Conservation (phyloP, 2,329 filamentous ascomycete genomes). For the Hirsutella minnesotensis region DNA sequence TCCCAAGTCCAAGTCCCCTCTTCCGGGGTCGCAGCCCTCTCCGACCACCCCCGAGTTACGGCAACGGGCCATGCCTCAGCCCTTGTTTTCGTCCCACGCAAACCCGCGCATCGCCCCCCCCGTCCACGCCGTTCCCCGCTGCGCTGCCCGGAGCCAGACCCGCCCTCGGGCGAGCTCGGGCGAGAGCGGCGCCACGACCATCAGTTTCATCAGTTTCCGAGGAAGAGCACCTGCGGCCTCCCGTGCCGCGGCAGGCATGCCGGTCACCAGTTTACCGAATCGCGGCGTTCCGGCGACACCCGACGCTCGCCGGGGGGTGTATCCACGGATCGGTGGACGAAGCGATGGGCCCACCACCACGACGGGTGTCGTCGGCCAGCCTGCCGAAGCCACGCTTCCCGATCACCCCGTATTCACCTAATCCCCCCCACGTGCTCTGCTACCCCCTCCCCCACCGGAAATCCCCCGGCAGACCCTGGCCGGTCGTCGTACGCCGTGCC, state of each 20-base stretch:
- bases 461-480: no score
- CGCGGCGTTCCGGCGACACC: constrained; percentile 20
- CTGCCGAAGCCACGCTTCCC: no score
- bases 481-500: no score
- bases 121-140: constrained; percentile 9
- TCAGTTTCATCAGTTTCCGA: constrained; percentile 20
- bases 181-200: constrained; percentile 20
- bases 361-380: not conserved
- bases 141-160: constrained; percentile 6
- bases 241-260: constrained; percentile 14
- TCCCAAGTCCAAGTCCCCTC: not conserved
- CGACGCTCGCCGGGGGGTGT: constrained; percentile 18
- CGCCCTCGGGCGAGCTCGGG: constrained; percentile 14
- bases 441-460: no score
- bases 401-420: no score
- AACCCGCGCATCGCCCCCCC: constrained; percentile 9
- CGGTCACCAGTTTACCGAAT: constrained; percentile 40
- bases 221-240: constrained; percentile 10
- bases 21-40: not conserved
- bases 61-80: constrained; percentile 7
- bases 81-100: constrained; percentile 13
- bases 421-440: no score
- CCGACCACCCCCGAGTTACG: not conserved
- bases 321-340: constrained; percentile 17
- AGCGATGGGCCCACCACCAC: constrained; percentile 4